These are phyloP conservation scores for Microascus cirrosus DNA, from an alignment of 2,329 filamentous ascomycete species.

Conservation along the genomic window DNA sequence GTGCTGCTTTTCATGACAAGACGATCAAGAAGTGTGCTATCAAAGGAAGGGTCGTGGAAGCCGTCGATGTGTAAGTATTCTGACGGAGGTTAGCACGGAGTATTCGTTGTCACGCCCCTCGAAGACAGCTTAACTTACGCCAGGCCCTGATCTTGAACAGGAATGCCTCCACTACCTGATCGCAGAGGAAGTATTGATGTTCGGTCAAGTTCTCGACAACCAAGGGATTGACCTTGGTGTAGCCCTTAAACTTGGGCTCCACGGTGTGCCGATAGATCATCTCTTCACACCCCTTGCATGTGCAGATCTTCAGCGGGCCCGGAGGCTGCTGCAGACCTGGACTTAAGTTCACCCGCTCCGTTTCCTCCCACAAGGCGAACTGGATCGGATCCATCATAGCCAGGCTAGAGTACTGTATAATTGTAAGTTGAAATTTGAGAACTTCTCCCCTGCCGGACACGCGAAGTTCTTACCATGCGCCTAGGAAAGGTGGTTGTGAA, in stretches of 20 bases:
- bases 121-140: slow-evolving; percentile 3
- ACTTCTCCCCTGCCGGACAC: background rate
- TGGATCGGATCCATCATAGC: background rate
- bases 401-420: background rate
- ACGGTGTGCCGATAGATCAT: slow-evolving; percentile 3
- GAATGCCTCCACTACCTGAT: slow-evolving; percentile 7
- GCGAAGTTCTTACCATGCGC: background rate
- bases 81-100: background rate
- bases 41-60: slow-evolving; percentile 13
- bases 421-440: background rate
- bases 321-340: background rate
- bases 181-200: slow-evolving; percentile 10
- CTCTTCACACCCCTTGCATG: slow-evolving; percentile 5
- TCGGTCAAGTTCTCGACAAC: slow-evolving; percentile 3
- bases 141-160: slow-evolving; percentile 10
- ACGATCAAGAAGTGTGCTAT: slow-evolving; percentile 15
- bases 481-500: slow-evolving; percentile 2
- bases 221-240: slow-evolving; percentile 4
- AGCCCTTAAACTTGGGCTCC: slow-evolving; percentile 5
- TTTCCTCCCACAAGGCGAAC: background rate
- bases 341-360: background rate
- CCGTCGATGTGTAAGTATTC: slow-evolving; percentile 13
- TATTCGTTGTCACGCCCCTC: background rate
- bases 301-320: slow-evolving; percentile 6
- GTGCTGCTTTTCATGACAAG: slow-evolving; percentile 17